phyloP scores from a whole-genome alignment of 176 grass and related monocot species.

The Puya raimondii region DNA sequence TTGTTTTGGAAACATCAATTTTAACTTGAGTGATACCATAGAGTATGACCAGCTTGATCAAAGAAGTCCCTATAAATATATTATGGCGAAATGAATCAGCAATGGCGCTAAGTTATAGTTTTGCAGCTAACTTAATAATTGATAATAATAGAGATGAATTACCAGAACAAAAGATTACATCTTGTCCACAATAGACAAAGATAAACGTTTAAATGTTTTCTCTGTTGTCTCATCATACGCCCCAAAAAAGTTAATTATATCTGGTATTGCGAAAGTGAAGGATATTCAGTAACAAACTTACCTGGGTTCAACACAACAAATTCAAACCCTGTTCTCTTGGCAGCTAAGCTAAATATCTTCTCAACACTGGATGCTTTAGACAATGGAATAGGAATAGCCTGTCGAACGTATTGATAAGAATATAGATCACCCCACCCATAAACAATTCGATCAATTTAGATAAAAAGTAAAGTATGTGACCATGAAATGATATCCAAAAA shows the following conservation, averaged over 20 bases:
- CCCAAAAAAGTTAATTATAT: background rate
- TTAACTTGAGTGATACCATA: too few relatives aligned
- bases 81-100: too few relatives aligned
- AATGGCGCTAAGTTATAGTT: too few relatives aligned
- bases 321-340: slow-evolving; percentile 72
- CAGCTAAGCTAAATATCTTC: slow-evolving; percentile 80
- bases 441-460: too few relatives aligned
- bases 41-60: too few relatives aligned
- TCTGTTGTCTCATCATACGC: too few relatives aligned
- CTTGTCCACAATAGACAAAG: background rate
- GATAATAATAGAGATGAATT: background rate
- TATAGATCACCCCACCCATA: background rate
- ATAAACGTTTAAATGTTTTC: background rate
- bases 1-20: too few relatives aligned
- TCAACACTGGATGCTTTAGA: slow-evolving; percentile 52
- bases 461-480: too few relatives aligned
- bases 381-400: slow-evolving; percentile 67
- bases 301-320: slow-evolving; percentile 65
- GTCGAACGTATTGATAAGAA: background rate
- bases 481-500: background rate
- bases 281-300: slow-evolving; percentile 1
- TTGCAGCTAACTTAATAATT: too few relatives aligned
- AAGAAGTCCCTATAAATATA: too few relatives aligned
- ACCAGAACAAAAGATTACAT: too few relatives aligned
- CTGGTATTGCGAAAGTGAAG: background rate